These are phyloP conservation scores for Russula virescens DNA, from an alignment of 768 basidiomycete genomes.

Conservation along the genomic window DNA sequence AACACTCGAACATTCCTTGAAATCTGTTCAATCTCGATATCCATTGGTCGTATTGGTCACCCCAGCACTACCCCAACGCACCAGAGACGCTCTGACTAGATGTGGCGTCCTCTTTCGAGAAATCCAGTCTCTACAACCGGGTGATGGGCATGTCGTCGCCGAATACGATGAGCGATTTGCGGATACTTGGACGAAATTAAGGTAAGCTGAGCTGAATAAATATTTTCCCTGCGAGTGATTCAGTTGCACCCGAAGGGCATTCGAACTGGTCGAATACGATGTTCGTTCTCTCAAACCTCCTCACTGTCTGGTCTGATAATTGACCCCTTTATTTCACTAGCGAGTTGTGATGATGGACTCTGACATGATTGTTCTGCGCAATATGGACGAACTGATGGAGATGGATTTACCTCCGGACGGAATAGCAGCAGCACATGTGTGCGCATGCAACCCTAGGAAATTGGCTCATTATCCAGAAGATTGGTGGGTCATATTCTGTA, in stretches of 20 bases:
- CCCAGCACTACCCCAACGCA: slow-evolving; percentile 33
- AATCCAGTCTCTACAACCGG: slow-evolving; percentile 55
- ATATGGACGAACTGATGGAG: slow-evolving; percentile 74
- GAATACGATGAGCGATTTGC: slow-evolving; percentile 44
- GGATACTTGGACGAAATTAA: slow-evolving; percentile 63
- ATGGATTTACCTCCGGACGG: slow-evolving; percentile 52
- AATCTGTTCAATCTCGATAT: slow-evolving; percentile 38
- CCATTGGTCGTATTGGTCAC: slow-evolving; percentile 51
- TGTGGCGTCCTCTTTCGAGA: slow-evolving; percentile 51
- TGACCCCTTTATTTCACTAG: slow-evolving; percentile 34
- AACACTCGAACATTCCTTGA: slow-evolving; percentile 47
- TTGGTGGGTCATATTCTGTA: slow-evolving; percentile 47
- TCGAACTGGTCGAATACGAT: slow-evolving; percentile 63
- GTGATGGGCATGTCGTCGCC: slow-evolving; percentile 36
- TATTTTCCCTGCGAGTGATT: background rate
- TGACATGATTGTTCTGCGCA: slow-evolving; percentile 78
- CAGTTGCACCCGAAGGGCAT: slow-evolving; percentile 37
- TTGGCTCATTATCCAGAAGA: slow-evolving; percentile 82
- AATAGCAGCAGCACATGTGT: slow-evolving; percentile 87
- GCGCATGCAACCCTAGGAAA: slow-evolving; percentile 89
- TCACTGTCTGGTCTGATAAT: background rate
- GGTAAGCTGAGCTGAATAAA: slow-evolving; percentile 29
- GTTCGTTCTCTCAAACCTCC: slow-evolving; percentile 34
- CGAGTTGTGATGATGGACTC: slow-evolving; percentile 77
- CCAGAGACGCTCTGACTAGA: slow-evolving; percentile 43